A percentile compares a stretch with the other conserved stretches of the same genome.
Evolutionary conservation across 768 basidiomycete species (phyloP).

Genomic region (Leucosporidium yakuticum): DNA sequence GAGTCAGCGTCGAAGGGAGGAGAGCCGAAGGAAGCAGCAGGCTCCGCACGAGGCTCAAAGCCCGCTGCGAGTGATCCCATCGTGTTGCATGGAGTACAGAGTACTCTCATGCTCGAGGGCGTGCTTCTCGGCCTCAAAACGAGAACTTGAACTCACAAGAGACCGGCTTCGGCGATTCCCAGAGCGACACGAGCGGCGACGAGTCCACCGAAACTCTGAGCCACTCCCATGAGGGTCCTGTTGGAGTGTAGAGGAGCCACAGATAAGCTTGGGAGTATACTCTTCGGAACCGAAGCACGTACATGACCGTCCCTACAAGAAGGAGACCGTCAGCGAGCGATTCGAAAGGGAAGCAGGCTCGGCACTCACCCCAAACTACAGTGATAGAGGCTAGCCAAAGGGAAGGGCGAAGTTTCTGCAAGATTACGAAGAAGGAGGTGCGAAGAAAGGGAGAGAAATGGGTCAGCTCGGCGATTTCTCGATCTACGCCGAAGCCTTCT

Average conservation of each 20-base stretch:
- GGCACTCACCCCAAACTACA: constrained; percentile 21
- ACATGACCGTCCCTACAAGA: too few species aligned
- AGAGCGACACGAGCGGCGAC: constrained; percentile 32
- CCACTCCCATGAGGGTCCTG: constrained; percentile 12
- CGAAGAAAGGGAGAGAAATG: too few species aligned
- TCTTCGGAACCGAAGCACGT: constrained; percentile 14
- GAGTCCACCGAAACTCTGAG: constrained; percentile 28
- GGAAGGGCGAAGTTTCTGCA: not conserved
- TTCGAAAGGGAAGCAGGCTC: not conserved
- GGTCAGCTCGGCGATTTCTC: too few species aligned
- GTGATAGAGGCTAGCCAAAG: constrained; percentile 28
- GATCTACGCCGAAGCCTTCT: too few species aligned
- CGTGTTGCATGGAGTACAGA: too few species aligned
- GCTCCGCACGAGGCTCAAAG: too few species aligned
- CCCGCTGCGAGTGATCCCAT: too few species aligned
- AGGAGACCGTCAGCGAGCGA: too few species aligned
- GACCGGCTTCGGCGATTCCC: constrained; percentile 23
- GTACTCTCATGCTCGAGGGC: too few species aligned
- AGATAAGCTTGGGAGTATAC: not conserved
- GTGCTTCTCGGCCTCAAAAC: too few species aligned
- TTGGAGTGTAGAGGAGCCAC: not conserved
- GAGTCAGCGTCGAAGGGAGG: not conserved
- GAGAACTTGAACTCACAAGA: not conserved
- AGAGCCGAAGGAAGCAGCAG: not conserved
- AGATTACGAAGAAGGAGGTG: too few species aligned